Evolutionary conservation across 2,329 filamentous ascomycete species (phyloP), one percentile per base, ranked within the genome.

Genomic region (Aspergillus sp.): DNA sequence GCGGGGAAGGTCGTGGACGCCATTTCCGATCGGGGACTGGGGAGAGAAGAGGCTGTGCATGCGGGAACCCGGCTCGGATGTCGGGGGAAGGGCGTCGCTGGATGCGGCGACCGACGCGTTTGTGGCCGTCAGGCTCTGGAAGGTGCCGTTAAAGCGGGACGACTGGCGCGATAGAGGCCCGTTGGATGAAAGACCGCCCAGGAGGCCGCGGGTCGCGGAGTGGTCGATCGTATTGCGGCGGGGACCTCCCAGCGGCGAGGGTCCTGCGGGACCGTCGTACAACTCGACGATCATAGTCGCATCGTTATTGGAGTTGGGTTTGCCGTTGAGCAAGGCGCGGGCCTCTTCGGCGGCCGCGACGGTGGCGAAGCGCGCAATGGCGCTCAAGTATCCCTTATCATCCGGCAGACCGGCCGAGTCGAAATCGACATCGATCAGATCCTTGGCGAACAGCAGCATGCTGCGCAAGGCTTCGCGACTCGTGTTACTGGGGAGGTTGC

Each of bases 381-480:
- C 84, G 46, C 78, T 81, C 20, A 78, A 67, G 58, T 81, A 85
- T 23, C 78, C 79, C 45, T 75, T 71, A 59, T 86, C 83, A 47
- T 85, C 81, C 14, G 78, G 72, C 55, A 76, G 74, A n/a, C 81
- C 79, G 46, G 76, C 74, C 4, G 75, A 70, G 14, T 86, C 72
- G 55, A 87, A 78, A 49, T 84, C 80, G 50, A 79, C 79, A 57
- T 84, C 80, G 45, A 84, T 71, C 45, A 86, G 75, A 57, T 86
- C 83, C 60, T 84, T 82, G 17, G 84, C 82, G 60, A 87, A 87
- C n/a, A 86, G 74, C 5, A 87, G 73, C 75, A 87, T 84, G 65
- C 81, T 84, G 58, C 80, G 78, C 51, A 87, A 75, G 16, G 80
- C 76, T 57, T 86, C 83, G 47, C 76, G 70, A 62, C 78, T 82